Base-by-base conservation (phyloP, 2,329 filamentous ascomycete genomes). In the Colletotrichum tropicicola region DNA sequence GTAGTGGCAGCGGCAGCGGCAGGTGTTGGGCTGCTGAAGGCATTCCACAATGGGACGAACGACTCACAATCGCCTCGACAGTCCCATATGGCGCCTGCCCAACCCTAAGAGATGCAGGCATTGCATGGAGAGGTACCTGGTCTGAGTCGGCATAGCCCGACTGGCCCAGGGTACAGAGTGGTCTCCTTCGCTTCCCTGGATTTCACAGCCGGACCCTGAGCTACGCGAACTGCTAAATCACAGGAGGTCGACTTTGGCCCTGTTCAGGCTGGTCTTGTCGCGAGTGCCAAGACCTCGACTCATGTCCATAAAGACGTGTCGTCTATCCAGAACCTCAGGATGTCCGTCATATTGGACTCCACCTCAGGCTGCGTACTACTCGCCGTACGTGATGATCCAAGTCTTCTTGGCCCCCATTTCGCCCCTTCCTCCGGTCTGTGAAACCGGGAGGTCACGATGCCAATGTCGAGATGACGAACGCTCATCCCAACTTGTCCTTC, bases 41-140 rank as follows among this genome's bases (percentile, higher is more conserved):
- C 35, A 43, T 17, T 21, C 21, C 32, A 45, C 21, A 17, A 65
- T 65, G 49, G 44, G 61, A 65, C 57, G 61, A 65, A 65, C 61
- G 57, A 51, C 53, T 35, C 27, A 35, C 28, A 52, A 52, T 41
- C 48, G 32, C 35, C 35, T 49, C 27, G 13, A 45, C 17, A 54
- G 23, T 32, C 55, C 21, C 10, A 28, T 27, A n/a, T 25, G n/a
- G n/a, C 5, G 27, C 10, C 23, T 30, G 27, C 39, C 47, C 9
- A 17, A 28, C 19, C 27, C 23, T 35, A 27, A 41, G 37, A 51
- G 35, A 37, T 43, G 43, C 56, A 64, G 49, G 41, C 48, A 49
- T 43, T 59, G 32, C 39, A 39, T 41, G 52, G 30, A 19, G 28
- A 47, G 37, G 17, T 19, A 19, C 35, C 49, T 25, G 28, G 43